Evolutionary conservation across 345 rosid species (phyloP), one percentile per base, ranked within the genome.

Genomic region (Camelina laxa): DNA sequence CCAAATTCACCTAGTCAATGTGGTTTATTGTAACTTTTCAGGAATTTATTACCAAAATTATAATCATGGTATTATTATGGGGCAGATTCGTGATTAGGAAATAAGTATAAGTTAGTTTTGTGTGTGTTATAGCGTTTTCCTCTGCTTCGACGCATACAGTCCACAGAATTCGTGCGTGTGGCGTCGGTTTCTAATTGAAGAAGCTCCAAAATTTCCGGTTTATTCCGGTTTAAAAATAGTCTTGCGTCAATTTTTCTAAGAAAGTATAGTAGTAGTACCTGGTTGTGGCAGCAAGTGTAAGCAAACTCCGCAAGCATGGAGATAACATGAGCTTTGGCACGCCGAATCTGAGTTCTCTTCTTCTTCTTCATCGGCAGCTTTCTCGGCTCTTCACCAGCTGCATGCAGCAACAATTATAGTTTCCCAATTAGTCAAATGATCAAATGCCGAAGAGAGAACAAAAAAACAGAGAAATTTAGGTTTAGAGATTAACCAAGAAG

Each of bases 251-350:
- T 4, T 16, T 10, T 24, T 54, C 2, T 2, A 2, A 60, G 36
- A 12, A 5, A 19, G 3, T 27, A 38, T 30, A 54, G 4, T 49
- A 61, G 17, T 53, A 13, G 24, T 74, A 88, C 93, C 89, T 87
- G 87, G 76, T 84, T 82, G 1, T 82, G 82, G 67, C 83, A 90
- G 77, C 96, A 87, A 47, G 76, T 72, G 62, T 70, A 75, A 21
- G 93, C 83, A 33, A 85, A 90, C 54, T 90, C 96, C 44, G 85
- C 95, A n/a, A 91, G 93, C 79, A 91, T 80, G 59, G 97, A 87
- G 76, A 94, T 89, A 62, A 94, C 95, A 65, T 84, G 88, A 13
- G 98, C 88, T 79, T 88, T 91, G 1, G 91, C 91, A 53, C 65
- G 87, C 20, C 96, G 91, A 82, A 91, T 65, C 64, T 81, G 88